Percentiles rank a stretch among this genome's conserved stretches.
These are phyloP conservation scores for Plasmodium malariae DNA, from an alignment of 169 alveolate species.

Conservation along the genomic window DNA sequence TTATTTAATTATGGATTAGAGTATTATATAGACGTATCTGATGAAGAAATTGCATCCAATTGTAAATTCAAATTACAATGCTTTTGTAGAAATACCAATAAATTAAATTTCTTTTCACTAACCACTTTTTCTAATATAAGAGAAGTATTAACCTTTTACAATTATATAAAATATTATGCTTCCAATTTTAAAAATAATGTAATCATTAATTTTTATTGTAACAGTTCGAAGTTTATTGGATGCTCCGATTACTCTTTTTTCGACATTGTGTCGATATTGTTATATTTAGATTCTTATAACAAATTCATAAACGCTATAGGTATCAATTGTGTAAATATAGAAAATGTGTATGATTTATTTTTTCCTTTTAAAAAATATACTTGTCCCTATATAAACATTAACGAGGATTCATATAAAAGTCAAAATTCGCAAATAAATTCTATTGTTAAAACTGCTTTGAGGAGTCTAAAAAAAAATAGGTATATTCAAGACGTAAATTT, in stretches of 20 bases:
- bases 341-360: slow-evolving; percentile 28
- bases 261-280: slow-evolving; percentile 12
- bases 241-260: slow-evolving; percentile 40
- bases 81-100: slow-evolving; percentile 17
- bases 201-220: slow-evolving; percentile 36
- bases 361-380: slow-evolving; percentile 25
- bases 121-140: slow-evolving; percentile 39
- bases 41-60: slow-evolving; percentile 41
- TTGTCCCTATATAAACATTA: slow-evolving; percentile 5
- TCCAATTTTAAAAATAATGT: slow-evolving; percentile 9
- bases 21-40: slow-evolving; percentile 64
- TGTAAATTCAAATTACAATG: slow-evolving; percentile 37
- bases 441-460: slow-evolving; percentile 5
- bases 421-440: slow-evolving; percentile 1
- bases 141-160: slow-evolving; percentile 55
- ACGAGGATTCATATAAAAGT: slow-evolving; percentile 16
- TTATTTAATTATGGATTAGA: slow-evolving; percentile 63
- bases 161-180: slow-evolving; percentile 16
- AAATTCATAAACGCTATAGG: slow-evolving; percentile 53
- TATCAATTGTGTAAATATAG: slow-evolving; percentile 45
- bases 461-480: slow-evolving; percentile 30
- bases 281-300: slow-evolving; percentile 42
- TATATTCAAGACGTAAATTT: slow-evolving; percentile 32
- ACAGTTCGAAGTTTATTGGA: slow-evolving; percentile 21
- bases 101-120: slow-evolving; percentile 35